phyloP scores from a whole-genome alignment of 768 basidiomycete genomes.

The Pleurotus giganteus region DNA sequence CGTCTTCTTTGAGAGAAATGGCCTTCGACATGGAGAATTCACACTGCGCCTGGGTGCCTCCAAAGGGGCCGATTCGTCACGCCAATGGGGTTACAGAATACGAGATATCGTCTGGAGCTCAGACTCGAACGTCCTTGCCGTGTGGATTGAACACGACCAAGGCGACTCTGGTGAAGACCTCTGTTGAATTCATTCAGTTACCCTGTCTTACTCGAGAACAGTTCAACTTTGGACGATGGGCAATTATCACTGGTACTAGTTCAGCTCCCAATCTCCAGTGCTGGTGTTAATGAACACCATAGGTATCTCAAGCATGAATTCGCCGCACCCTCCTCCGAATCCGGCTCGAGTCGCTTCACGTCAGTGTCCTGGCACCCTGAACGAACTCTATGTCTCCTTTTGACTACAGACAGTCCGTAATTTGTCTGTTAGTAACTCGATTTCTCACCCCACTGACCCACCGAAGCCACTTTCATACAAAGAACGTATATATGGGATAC shows the following conservation, averaged over 20 bases:
- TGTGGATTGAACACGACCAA: constrained; percentile 75
- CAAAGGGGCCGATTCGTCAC: constrained; percentile 25
- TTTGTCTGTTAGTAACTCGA: background rate
- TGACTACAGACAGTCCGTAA: constrained; percentile 63
- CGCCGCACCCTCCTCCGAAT: constrained; percentile 36
- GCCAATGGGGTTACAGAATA: constrained; percentile 67
- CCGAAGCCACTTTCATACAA: constrained; percentile 51
- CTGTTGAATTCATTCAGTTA: constrained; percentile 1
- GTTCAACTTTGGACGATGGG: constrained; percentile 94
- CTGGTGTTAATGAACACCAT: background rate
- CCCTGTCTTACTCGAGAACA: constrained; percentile 23
- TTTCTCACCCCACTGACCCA: background rate
- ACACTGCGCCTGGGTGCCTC: constrained; percentile 43
- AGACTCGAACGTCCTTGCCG: constrained; percentile 79
- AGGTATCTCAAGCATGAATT: constrained; percentile 96
- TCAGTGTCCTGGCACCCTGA: constrained; percentile 90
- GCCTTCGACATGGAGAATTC: constrained; percentile 90
- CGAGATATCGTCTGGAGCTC: constrained; percentile 83
- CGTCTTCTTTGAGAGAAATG: constrained; percentile 95
- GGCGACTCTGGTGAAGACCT: constrained; percentile 68
- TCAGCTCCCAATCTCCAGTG: background rate
- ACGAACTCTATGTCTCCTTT: constrained; percentile 55
- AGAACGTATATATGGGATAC: constrained; percentile 80
- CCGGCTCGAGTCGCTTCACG: constrained; percentile 56
- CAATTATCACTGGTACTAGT: constrained; percentile 86